Evolutionary conservation across 2,329 filamentous ascomycete species (phyloP).

Genomic region (Aspergillus sp.): DNA sequence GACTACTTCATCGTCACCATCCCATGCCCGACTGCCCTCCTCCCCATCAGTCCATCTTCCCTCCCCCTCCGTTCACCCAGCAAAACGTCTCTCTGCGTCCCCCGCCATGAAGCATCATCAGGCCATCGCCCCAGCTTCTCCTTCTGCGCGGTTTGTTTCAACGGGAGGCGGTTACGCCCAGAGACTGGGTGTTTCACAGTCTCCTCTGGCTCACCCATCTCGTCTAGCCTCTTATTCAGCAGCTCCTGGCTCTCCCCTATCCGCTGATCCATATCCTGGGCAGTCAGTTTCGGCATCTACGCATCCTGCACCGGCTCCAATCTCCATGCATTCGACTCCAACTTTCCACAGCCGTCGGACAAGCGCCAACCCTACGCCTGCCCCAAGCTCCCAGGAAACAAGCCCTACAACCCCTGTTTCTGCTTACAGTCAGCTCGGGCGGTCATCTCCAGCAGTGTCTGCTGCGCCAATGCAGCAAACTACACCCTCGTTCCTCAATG

Average conservation of each 20-base stretch:
- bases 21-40: constrained; percentile 32
- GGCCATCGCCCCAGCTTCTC: constrained; percentile 39
- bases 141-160: constrained; percentile 38
- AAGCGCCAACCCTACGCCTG: constrained; percentile 35
- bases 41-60: constrained; percentile 31
- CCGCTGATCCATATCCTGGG: constrained; percentile 27
- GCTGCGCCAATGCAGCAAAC: constrained; percentile 23
- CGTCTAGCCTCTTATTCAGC: constrained; percentile 31
- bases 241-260: constrained; percentile 29
- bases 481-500: constrained; percentile 19
- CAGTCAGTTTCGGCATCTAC: constrained; percentile 24
- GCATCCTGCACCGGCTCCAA: constrained; percentile 17
- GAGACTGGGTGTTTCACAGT: constrained; percentile 37
- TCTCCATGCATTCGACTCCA: constrained; percentile 36
- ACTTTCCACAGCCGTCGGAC: constrained; percentile 35
- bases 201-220: constrained; percentile 39
- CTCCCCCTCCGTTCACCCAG: constrained; percentile 24
- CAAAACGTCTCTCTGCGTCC: constrained; percentile 35
- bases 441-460: constrained; percentile 32
- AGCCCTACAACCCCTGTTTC: constrained; percentile 40
- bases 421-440: constrained; percentile 34
- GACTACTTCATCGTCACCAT: constrained; percentile 13
- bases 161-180: constrained; percentile 30
- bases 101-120: constrained; percentile 34
- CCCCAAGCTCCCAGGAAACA: constrained; percentile 37